Evolutionary conservation across 2,329 filamentous ascomycete genomes (phyloP).

Genomic region (Aspergillus persii): DNA sequence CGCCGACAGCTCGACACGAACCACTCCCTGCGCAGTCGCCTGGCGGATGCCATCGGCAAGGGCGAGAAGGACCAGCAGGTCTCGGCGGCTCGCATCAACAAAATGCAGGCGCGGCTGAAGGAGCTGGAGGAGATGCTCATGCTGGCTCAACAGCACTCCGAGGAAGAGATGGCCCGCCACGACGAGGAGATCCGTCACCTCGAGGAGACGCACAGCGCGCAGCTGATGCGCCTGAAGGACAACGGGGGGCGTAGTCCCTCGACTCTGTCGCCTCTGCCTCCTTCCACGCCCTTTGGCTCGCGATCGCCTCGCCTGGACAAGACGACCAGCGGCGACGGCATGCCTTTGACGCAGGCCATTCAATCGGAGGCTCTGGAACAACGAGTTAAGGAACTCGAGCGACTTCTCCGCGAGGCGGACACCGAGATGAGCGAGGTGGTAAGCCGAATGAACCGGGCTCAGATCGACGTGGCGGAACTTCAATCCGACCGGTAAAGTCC

Average conservation of each 20-base stretch:
- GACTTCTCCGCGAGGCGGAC: slow-evolving; percentile 71
- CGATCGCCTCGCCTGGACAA: slow-evolving; percentile 60
- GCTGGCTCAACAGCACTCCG: slow-evolving; percentile 77
- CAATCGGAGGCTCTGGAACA: slow-evolving; percentile 74
- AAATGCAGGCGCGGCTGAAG: slow-evolving; percentile 77
- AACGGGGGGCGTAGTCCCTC: slow-evolving; percentile 46
- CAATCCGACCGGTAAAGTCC: slow-evolving; percentile 53
- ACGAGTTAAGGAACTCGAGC: slow-evolving; percentile 81
- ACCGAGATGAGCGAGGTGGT: slow-evolving; percentile 82
- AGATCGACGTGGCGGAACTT: slow-evolving; percentile 78
- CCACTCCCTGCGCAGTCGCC: slow-evolving; percentile 68
- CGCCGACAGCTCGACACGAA: slow-evolving; percentile 79
- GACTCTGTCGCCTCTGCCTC: slow-evolving; percentile 56
- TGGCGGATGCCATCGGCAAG: slow-evolving; percentile 74
- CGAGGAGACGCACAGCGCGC: slow-evolving; percentile 71
- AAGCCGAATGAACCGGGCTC: slow-evolving; percentile 74
- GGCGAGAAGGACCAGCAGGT: slow-evolving; percentile 80
- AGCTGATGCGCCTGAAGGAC: slow-evolving; percentile 69
- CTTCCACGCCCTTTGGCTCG: slow-evolving; percentile 59
- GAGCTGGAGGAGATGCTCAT: slow-evolving; percentile 80
- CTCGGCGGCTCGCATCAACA: slow-evolving; percentile 77
- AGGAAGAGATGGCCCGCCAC: slow-evolving; percentile 77
- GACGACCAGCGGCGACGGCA: slow-evolving; percentile 60
- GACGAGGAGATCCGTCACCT: slow-evolving; percentile 79
- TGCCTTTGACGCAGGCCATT: slow-evolving; percentile 64